Base-by-base conservation (phyloP, 352 stramenopile species). In the Phytopythium boreale region DNA sequence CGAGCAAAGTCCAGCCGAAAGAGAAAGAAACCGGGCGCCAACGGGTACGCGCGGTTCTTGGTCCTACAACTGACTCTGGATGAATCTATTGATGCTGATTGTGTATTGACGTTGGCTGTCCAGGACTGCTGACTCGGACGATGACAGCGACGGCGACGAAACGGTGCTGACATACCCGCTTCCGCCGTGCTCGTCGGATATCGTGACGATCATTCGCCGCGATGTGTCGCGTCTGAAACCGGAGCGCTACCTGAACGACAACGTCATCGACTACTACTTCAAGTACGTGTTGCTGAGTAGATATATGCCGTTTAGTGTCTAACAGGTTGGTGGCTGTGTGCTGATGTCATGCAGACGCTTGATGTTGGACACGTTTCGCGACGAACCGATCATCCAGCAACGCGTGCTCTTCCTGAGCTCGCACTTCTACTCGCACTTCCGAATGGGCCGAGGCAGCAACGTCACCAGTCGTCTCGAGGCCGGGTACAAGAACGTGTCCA, bases 181-280 rank as follows among this genome's bases (percentile, higher is more conserved):
- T 24, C 87, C 87, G 27, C 87, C 87, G 3, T 90, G 82, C 50
- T 81, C 77, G 0, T 78, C 72, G 14, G 87, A 95, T 55, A 71
- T 95, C 55, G 82, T 95, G 43, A 90, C 84, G 22, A 89, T 95
- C 29, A 88, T 84, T 26, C 67, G 73, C 17, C 64, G 73, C 5
- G 87, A 95, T 66, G 67, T 93, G 10, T 69, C 61, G 15, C 69
- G 84, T 4, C 58, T 93, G 22, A 77, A 84, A 44, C 84, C 87
- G 14, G 74, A 68, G 9, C 86, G 92, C 49, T 97, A 97, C 64
- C 71, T 97, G 53, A 97, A 97, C 69, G 90, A 97, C 73, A 97
- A 92, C 69, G 86, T 97, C 53, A 91, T 97, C 65, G 89, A 97
- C 63, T 96, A 96, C 62, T 95, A 95, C 52, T 87, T 97, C 68